These are phyloP conservation scores for Malus orientalis DNA, from an alignment of 306 rosid species.

Conservation along the genomic window DNA sequence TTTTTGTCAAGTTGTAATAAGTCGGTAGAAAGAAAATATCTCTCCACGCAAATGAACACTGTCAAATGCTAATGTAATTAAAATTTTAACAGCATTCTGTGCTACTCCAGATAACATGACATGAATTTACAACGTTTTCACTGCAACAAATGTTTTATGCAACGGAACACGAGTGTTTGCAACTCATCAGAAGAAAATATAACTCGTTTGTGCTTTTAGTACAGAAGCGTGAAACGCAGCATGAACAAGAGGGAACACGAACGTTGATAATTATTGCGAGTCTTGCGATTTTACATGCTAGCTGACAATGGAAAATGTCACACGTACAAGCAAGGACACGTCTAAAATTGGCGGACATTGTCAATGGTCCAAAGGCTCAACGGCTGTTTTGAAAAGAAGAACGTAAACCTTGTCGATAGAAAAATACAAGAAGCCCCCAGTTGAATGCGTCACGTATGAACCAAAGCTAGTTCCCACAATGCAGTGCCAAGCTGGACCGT, in stretches of 20 bases:
- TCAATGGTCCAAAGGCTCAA: constrained; percentile 70
- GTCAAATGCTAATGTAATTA: neutral
- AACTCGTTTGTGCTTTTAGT: neutral
- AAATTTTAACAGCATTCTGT: neutral
- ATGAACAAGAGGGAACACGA: constrained; percentile 15
- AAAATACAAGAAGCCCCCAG: constrained; percentile 85
- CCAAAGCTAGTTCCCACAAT: constrained; percentile 97
- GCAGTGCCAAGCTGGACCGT: constrained; percentile 99
- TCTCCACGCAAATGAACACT: neutral
- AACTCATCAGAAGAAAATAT: neutral
- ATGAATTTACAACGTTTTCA: neutral
- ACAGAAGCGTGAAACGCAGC: neutral
- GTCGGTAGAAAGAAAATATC: neutral
- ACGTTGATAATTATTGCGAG: constrained; percentile 7
- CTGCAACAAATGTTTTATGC: neutral
- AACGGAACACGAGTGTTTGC: neutral
- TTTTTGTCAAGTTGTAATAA: neutral
- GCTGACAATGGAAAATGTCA: constrained; percentile 13
- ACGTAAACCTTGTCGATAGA: constrained; percentile 88
- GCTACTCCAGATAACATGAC: neutral
- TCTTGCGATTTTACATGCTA: constrained; percentile 19
- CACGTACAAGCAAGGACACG: constrained; percentile 2
- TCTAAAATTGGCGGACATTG: constrained; percentile 2
- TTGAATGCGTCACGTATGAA: constrained; percentile 84
- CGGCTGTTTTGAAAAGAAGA: constrained; percentile 93